Evolutionary conservation across 2,329 filamentous ascomycete genomes (phyloP), one percentile per base, ranked within the genome.

Genomic region (Sclerotinia minor): DNA sequence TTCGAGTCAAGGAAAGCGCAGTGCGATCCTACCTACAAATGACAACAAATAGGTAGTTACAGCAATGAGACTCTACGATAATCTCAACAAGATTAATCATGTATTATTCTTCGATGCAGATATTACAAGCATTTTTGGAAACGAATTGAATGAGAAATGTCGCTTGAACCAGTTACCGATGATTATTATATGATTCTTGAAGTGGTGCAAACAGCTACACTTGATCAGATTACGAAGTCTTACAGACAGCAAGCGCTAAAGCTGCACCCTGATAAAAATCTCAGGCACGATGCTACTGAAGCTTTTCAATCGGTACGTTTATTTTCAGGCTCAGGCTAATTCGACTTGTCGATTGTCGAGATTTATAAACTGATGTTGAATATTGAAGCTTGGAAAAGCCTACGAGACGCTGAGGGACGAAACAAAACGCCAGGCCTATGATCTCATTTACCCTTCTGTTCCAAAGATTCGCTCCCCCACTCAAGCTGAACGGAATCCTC

Each of bases 331-430:
- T 5, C 13, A 58, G 35, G 13, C 11, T 44, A 44, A n/a, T 58
- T 26, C 19, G 24, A 35, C 19, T 53, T 11, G 21, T 63, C 59
- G 5, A 52, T 26, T 11, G 5, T 32, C 24, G 7, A n/a, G 7
- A 19, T 19, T 4, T 17, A 7, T 19, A 29, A 38, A 32, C 47
- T 64, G 29, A 63, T 11, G 50, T 44, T 11, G 26, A 24, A 41
- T 2, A 38, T 26, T 50, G 29, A 64, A 79, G 78, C 74, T 80
- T 26, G 69, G 49, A 64, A 63, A 49, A 71, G 78, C 78, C 45
- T 79, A 79, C 67, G 77, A 79, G 65, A 79, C 76, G n/a, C 71
- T 79, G 57, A 77, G 75, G 29, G 75, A 79, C 64, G 72, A 72
- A 68, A 65, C 6, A 52, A 71, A 74, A 70, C 78, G 78, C 17